Percentiles rank a stretch among this genome's conserved stretches.
phyloP scores from a whole-genome alignment of 2,329 filamentous ascomycete species.

The Colletotrichum destructivum region DNA sequence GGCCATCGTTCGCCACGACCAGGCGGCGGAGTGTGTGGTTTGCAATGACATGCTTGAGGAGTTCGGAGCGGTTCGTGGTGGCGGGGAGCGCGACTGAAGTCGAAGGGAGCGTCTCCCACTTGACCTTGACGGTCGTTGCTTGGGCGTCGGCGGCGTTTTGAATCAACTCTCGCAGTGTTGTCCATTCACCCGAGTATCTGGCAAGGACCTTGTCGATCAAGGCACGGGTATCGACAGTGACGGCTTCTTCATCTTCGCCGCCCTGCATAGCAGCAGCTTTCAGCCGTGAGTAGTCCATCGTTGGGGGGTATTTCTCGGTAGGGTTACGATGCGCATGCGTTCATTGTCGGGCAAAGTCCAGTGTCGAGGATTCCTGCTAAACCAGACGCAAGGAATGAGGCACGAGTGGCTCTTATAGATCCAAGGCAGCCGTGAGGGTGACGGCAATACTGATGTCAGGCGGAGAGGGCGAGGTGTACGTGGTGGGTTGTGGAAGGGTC shows the following conservation, averaged over 20 bases:
- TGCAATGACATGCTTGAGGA: slow-evolving; percentile 85
- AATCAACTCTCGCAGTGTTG: slow-evolving; percentile 89
- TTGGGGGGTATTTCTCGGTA: slow-evolving; percentile 33
- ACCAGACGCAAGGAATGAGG: background rate
- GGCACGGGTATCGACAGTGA: slow-evolving; percentile 96
- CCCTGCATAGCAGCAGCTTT: slow-evolving; percentile 89
- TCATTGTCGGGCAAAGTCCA: slow-evolving; percentile 25
- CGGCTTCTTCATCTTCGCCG: slow-evolving; percentile 93
- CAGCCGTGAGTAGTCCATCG: slow-evolving; percentile 82
- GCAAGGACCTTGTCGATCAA: slow-evolving; percentile 98
- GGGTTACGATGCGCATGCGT: background rate
- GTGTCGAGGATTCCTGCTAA: background rate
- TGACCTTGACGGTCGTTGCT: slow-evolving; percentile 89
- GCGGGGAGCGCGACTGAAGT: slow-evolving; percentile 79
- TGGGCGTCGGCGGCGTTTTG: slow-evolving; percentile 99
- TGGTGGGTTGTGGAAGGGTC: too few relatives aligned
- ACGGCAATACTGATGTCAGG: background rate
- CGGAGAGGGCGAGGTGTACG: background rate
- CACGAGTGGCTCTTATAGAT: background rate
- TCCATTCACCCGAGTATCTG: slow-evolving; percentile 97
- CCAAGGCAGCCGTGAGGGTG: background rate
- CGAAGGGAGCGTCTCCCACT: slow-evolving; percentile 92
- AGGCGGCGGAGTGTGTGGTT: slow-evolving; percentile 90
- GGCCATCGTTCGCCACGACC: slow-evolving; percentile 93
- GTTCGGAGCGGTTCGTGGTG: slow-evolving; percentile 76